Evolutionary conservation across 2,329 filamentous ascomycete species (phyloP), one percentile per base, ranked within the genome.

Genomic region (Colletotrichum abscissum): DNA sequence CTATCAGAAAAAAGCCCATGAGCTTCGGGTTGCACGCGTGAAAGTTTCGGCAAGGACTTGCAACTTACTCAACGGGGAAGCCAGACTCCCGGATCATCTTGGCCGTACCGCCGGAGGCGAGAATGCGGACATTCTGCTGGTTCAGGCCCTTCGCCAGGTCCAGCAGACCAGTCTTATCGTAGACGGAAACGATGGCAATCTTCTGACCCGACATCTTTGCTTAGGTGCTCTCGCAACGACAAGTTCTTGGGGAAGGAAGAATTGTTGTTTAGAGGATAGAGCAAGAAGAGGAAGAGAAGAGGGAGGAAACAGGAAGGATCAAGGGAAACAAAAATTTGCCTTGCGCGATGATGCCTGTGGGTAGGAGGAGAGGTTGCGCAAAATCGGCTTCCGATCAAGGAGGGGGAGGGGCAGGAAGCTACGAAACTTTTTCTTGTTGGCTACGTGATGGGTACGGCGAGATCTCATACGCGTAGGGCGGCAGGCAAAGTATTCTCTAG

Each of bases 31-130:
- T 42, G 35, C 6, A 46, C 19, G 5, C 12, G 19, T 35, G 26
- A 22, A 16, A 38, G 46, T 38, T 30, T 22, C 19, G 49, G 56
- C 56, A 58, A 42, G 33, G 22, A 12, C 24, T 49, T 38, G 33
- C 9, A 56, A 85, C 92, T 85, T 89, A 97, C 93, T 98, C 95
- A 75, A 99, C 97, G 58, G 94, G 92, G 84, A 99, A 97, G 60
- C 95, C 95, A 78, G 95, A 97, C 83, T 99, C 97, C 81, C 97
- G 92, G 79, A 98, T 98, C 93, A 98, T 93, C 86, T 93, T 97
- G 77, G 97, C 93, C 60, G 97, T 99, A 79, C 97, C 97, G 73
- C 97, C 97, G 71, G 96, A 98, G 67, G 97, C 97, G 72, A 99
- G 90, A 77, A 99, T 92, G 78, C 95, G 94, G 78, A 98, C 94